Percentiles rank a stretch among this genome's conserved stretches.
phyloP scores from a whole-genome alignment of 352 stramenopile species.

The Globisporangium iwayamae region DNA sequence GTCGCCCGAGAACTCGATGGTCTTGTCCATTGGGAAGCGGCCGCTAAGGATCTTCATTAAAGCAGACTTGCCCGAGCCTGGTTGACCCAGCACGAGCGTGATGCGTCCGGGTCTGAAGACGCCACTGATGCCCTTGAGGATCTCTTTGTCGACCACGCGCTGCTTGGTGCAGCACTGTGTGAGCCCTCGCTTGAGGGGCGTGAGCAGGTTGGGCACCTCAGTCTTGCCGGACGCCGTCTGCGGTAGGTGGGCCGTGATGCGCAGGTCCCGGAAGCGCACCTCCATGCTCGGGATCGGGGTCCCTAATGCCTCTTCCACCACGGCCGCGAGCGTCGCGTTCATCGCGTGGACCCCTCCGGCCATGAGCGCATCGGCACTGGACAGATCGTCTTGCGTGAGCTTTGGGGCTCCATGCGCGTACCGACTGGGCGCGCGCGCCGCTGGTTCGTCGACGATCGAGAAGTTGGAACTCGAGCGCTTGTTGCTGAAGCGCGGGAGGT shows the following conservation, averaged over 20 bases:
- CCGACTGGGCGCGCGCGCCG: constrained; percentile 1
- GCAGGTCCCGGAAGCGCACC: constrained; percentile 48
- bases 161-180: constrained; percentile 16
- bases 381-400: constrained; percentile 28
- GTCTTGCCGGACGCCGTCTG: constrained; percentile 7
- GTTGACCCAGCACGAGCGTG: constrained; percentile 24
- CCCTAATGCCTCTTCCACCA: constrained; percentile 35
- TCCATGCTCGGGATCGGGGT: constrained; percentile 45
- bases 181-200: constrained; percentile 7
- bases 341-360: constrained; percentile 44
- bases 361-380: constrained; percentile 43
- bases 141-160: constrained; percentile 24
- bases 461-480: constrained; percentile 19
- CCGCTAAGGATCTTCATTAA: constrained; percentile 40
- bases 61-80: constrained; percentile 39
- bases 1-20: constrained; percentile 31
- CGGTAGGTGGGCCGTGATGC: constrained; percentile 28
- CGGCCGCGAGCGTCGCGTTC: constrained; percentile 41
- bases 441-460: constrained; percentile 6
- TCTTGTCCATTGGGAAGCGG: constrained; percentile 39
- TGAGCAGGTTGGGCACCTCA: constrained; percentile 28
- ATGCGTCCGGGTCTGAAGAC: constrained; percentile 23
- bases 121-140: constrained; percentile 22
- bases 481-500: constrained; percentile 34
- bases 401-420: constrained; percentile 8